phyloP scores from a whole-genome alignment of 78 protist genomes.

The Isochrysis galbana region DNA sequence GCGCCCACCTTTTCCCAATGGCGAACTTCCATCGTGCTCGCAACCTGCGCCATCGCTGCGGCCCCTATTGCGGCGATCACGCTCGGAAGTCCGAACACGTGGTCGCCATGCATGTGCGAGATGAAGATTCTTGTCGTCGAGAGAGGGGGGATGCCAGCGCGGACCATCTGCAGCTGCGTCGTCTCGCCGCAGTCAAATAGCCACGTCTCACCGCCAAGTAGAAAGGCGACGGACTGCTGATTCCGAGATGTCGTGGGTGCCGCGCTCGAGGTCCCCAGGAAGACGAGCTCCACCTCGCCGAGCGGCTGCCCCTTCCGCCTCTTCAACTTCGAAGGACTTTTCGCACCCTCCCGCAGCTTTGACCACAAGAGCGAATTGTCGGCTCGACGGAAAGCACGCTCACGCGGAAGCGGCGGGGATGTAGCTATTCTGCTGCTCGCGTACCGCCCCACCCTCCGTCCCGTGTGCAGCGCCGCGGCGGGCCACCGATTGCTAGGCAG shows the following conservation, averaged over 20 bases:
- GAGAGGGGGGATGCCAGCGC: neutral
- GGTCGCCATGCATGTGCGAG: constrained; percentile 68
- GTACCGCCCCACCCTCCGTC: no score
- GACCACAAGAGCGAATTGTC: no score
- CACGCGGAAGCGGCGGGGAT: no score
- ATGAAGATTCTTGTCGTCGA: constrained; percentile 41
- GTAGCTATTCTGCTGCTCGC: no score
- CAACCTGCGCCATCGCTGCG: neutral
- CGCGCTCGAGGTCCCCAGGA: constrained; percentile 53
- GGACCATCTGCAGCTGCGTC: constrained; percentile 37
- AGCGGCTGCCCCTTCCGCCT: no score
- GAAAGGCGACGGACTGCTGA: constrained; percentile 18
- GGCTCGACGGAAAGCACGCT: no score
- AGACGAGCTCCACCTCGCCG: constrained; percentile 27
- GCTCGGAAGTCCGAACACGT: constrained; percentile 47
- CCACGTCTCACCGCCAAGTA: neutral
- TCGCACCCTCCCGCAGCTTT: no score
- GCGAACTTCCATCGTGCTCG: neutral
- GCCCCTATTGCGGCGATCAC: neutral
- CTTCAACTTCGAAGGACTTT: no score
- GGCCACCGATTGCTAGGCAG: no score
- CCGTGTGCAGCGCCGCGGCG: no score
- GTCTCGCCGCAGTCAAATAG: constrained; percentile 64
- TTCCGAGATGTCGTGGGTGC: constrained; percentile 38
- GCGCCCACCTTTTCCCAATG: neutral